These are phyloP conservation scores for Babesia ovata DNA, from an alignment of 169 alveolate genomes.

Conservation along the genomic window DNA sequence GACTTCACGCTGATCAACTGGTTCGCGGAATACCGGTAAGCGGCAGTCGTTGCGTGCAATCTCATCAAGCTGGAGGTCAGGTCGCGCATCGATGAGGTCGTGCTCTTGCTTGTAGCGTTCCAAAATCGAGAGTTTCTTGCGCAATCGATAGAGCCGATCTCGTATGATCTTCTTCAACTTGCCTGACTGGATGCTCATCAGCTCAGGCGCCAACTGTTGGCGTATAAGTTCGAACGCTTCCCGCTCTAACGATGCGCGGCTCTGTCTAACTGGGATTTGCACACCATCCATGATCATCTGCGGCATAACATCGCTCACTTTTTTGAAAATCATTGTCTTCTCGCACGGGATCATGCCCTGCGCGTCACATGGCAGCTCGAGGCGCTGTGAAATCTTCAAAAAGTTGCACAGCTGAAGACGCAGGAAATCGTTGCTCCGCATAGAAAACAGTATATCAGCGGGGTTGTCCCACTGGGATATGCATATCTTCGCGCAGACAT, in stretches of 20 bases:
- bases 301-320: conserved; percentile 27
- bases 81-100: conserved; percentile 1
- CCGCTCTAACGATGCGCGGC: conserved; percentile 33
- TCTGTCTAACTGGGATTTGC: conserved; percentile 6
- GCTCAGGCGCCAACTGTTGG: conserved; percentile 32
- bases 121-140: conserved; percentile 28
- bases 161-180: conserved; percentile 53
- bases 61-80: conserved; percentile 36
- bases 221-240: conserved; percentile 34
- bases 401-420: conserved; percentile 39
- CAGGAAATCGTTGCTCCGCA: conserved; percentile 55
- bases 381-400: conserved; percentile 21
- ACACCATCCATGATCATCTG: not conserved
- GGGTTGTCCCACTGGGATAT: conserved; percentile 47
- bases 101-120: conserved; percentile 41
- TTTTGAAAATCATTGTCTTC: conserved; percentile 39
- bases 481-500: conserved; percentile 43
- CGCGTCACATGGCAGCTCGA: conserved; percentile 19
- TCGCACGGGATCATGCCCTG: conserved; percentile 35
- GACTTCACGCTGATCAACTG: conserved; percentile 7
- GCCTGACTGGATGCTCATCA: conserved; percentile 12
- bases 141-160: conserved; percentile 30
- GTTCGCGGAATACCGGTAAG: conserved; percentile 37
- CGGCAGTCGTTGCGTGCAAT: conserved; percentile 43
- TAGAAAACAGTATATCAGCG: conserved; percentile 13